Base-by-base conservation (phyloP, 352 stramenopile species). In the Phytopythium ostracodes region DNA sequence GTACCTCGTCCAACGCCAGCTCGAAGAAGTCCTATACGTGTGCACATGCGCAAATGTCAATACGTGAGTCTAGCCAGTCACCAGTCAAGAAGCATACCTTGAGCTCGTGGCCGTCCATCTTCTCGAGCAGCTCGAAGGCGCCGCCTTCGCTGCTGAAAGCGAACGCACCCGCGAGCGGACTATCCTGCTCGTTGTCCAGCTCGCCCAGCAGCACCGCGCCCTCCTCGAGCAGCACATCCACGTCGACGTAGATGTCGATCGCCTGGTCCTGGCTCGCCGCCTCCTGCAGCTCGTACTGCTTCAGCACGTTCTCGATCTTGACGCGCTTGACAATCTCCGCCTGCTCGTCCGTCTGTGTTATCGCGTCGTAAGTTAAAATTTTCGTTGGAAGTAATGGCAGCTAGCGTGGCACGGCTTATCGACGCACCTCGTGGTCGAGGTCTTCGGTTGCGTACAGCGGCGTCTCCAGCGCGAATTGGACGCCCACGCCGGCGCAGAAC, bases 101-200 rank as follows among this genome's bases (percentile, higher is more conserved):
- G 17, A 92, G 63, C 47, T 88, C 79, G 38, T 82, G 77, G 38
- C 81, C 83, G 55, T 90, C 70, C 81, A 92, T 89, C 29, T 63
- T 76, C 64, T 89, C 76, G 15, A 92, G 68, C 46, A 79, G 52
- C 55, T 91, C 81, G 58, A 88, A 89, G 46, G 75, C 77, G 25
- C 76, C 77, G 17, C 71, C 73, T 47, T 80, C 68, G 50, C 74
- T 88, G 20, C 71, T 87, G 33, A 89, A 89, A 29, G 72, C 77
- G 67, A 89, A 87, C 27, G 75, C 71, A 0, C 74, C 79, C 18
- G 80, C 66, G 46, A 88, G 71, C 8, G 71, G 68, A 50, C 68
- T 88, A 27, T 75, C 69, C 3, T 81, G 59, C 1, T 85, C 71
- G 7, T 70, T 60, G 1, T 72, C 63, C 1, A 69, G 60, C 22